Evolutionary conservation across 2,329 filamentous ascomycete genomes (phyloP).

Genomic region (Peltaster fructicola): DNA sequence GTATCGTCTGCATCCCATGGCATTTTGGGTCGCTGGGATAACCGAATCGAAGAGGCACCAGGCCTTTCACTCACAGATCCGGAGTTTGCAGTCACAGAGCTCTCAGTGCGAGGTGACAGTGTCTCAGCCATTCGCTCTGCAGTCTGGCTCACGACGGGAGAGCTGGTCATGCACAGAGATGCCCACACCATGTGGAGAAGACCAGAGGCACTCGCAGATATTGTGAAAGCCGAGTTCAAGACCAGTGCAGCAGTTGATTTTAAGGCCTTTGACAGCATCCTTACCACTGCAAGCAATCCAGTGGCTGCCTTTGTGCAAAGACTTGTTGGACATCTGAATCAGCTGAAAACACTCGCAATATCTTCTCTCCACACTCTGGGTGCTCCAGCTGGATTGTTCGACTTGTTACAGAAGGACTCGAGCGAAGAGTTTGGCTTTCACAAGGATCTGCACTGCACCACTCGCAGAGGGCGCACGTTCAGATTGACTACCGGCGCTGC

Average conservation of each 20-base stretch:
- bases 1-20: constrained; percentile 60
- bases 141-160: constrained; percentile 43
- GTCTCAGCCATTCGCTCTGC: constrained; percentile 66
- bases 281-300: constrained; percentile 70
- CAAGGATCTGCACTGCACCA: constrained; percentile 68
- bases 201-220: constrained; percentile 63
- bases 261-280: constrained; percentile 63
- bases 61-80: too few species aligned
- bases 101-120: constrained; percentile 50
- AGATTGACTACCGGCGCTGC: constrained; percentile 61
- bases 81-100: constrained; percentile 52
- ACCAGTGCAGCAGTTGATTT: constrained; percentile 46
- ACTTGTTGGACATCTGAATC: constrained; percentile 61
- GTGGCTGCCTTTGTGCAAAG: constrained; percentile 75
- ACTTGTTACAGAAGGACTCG: constrained; percentile 43
- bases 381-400: constrained; percentile 55
- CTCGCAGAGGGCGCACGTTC: constrained; percentile 59
- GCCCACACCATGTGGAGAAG: constrained; percentile 66
- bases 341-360: constrained; percentile 58
- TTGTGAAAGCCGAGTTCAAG: constrained; percentile 64
- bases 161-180: constrained; percentile 74
- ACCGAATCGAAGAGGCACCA: too few species aligned
- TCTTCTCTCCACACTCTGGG: too few species aligned
- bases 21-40: constrained; percentile 65
- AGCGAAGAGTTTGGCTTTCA: constrained; percentile 74